Base-by-base conservation (phyloP, 2,329 filamentous ascomycete species). In the Fonsecaea nubica region DNA sequence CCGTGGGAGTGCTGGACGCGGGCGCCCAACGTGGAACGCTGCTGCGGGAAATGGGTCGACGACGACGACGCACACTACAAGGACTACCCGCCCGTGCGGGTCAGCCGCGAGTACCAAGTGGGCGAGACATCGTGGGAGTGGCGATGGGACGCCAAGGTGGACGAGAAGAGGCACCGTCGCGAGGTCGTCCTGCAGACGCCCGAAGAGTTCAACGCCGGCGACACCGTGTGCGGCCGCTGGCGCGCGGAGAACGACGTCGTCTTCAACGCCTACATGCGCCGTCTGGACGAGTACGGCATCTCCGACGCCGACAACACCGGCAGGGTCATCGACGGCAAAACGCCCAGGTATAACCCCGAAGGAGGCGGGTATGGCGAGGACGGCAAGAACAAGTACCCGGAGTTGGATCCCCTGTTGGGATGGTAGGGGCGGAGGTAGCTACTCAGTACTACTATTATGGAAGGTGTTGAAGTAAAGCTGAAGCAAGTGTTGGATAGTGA, bases 41-140 rank as follows among this genome's bases (percentile, higher is more conserved):
- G 58, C 42, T 60, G 58, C 42, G 58, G 58, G 40, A 35, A 48
- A 32, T 60, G 58, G 58, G 58, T 60, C 9, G 18, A 32, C 21
- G 25, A 4, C 15, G 9, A 50, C 58, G 58, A 60, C 58, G 6
- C 8, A 9, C 12, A 60, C 12, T 60, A 38, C 21, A 30, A 35
- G 13, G 30, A 52, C 21, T 50, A 60, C 18, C 40, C 58, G 6
- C 32, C 58, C 9, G 30, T 42, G 12, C 15, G 45, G 8, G 36
- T 13, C n/a, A 6, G 40, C 30, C 30, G 12, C 21, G 58, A 50
- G n/a, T 25, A 52, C 25, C 48, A 50, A 18, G 10, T 15, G 18
- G 58, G 35, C 2, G 30, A 48, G 30, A 15, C 21, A 2, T 15
- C 21, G 10, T 25, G 25, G 32, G 21, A 48, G 5, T 45, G 36